Base-by-base conservation (phyloP, 768 basidiomycete genomes). In the Dacryopinax primogenitus region DNA sequence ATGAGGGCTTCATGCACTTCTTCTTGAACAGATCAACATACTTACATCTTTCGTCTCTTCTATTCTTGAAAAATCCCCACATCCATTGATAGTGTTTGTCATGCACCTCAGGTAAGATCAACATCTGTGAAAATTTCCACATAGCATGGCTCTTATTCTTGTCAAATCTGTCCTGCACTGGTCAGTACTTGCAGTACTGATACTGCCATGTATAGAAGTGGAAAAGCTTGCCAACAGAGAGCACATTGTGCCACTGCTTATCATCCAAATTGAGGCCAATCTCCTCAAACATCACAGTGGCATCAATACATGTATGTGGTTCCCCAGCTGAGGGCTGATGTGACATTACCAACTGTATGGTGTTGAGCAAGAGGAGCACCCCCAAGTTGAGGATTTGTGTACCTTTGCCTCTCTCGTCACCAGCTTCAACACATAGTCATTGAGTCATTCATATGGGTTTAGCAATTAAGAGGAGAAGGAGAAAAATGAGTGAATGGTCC, bases 341-440 rank as follows among this genome's bases (percentile, higher is more conserved):
- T 71, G 94, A 92, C 76, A 99, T 83, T 66, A 86, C 80, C 68
- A 93, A 79, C 88, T 92, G 66, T 21, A 44, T n/a, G 16, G 28
- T 21, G 34, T 58, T 23, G 23, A 3, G 28, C 26, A 62, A 44
- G 21, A 33, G 41, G 37, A n/a, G 47, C 44, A 33, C 21, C 15
- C n/a, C n/a, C 21, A 26, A 21, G 23, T 13, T 32, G 41, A 44
- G 63, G 26, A 64, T 63, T 3, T 28, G 75, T 83, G 73, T 70
- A 92, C 90, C 70, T 89, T 83, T 37, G 94, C 96, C 78, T 97
- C 87, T 41, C 94, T 94, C 0, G 92, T 90, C 18, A 99, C 94
- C 18, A 96, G 96, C 73, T 88, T 92, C 26, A 99, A 80, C 65
- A 98, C 87, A 74, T 90, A 97, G 73, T 98, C 96, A 73, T 99